Evolutionary conservation across 805 yeast species (phyloP), one percentile per base, ranked within the genome.

Genomic region (Yamadazyma ubonensis): DNA sequence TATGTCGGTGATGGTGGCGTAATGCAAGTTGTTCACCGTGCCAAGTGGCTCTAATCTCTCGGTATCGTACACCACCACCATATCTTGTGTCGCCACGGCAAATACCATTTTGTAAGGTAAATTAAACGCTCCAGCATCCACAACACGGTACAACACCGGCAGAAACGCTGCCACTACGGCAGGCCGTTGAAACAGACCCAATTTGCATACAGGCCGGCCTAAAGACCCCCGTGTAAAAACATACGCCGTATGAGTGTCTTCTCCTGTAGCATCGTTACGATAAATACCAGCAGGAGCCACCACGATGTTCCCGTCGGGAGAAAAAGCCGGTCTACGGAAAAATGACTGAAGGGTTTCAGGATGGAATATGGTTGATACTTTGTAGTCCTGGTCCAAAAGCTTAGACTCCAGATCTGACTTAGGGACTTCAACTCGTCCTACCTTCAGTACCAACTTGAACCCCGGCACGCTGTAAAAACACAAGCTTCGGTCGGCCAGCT

Each of bases 21-120:
- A 90, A 57, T 93, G 99, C 36, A 93, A 67, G 52, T 88, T 88
- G 0, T 86, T 74, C 2, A 83, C 83, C 10, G 77, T 65, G 4
- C 90, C 93, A 16, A 93, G 53, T 2, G 97, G 95, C 41, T 71
- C 60, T 18, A 70, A 52, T 22, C 72, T 70, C 46, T 81, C 85
- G 0, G 98, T 91, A 49, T 88, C 95, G 61, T 86, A 93, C 2
- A 93, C 64, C 6, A 83, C 54, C 9, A 93, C 83, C 10, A 90
- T 75, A 56, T 87, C 96, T 42, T 86, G 89, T 0, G 97, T 90
- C 0, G 96, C 98, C 14, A 93, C 84, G 0, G 97, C 98, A 64
- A 85, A 90, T 0, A 91, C 64, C 79, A 93, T 76, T 46, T 88
- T 76, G 54, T 93, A 89, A 1, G 87, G 84, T 32, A 90, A 60